Evolutionary conservation across 306 rosid genomes (phyloP).

Genomic region (Gastrolobium bilobum): DNA sequence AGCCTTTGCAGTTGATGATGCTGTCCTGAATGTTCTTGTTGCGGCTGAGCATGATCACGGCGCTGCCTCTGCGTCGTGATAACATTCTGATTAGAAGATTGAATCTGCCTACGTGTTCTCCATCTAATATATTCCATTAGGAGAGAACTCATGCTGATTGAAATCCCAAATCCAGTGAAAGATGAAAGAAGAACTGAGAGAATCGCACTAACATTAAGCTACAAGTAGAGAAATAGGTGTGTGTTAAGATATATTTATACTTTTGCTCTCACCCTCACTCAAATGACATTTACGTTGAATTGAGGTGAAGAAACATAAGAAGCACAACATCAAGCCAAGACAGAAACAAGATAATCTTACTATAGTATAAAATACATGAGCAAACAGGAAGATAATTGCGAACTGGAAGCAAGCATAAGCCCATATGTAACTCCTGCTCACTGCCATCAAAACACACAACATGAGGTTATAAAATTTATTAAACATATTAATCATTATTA

Average conservation of each 20-base stretch:
- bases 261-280: not conserved
- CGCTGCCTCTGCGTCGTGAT: conserved; percentile 42
- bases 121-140: conserved; percentile 71
- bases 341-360: conserved; percentile 39
- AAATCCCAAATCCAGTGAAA: conserved; percentile 82
- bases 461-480: not conserved
- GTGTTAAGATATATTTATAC: conserved; percentile 37
- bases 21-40: conserved; percentile 41
- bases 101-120: conserved; percentile 70
- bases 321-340: conserved; percentile 29
- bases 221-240: conserved; percentile 39
- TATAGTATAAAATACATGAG: conserved; percentile 51
- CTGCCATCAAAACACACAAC: conserved; percentile 54
- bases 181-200: conserved; percentile 78
- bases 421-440: conserved; percentile 82
- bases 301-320: conserved; percentile 24
- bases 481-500: not conserved
- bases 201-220: conserved; percentile 69
- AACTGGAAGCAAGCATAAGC: conserved; percentile 93
- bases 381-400: conserved; percentile 79
- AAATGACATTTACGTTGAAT: not conserved
- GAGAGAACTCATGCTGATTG: conserved; percentile 70
- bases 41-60: conserved; percentile 43
- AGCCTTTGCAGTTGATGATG: conserved; percentile 36
- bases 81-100: conserved; percentile 51